phyloP scores from a whole-genome alignment of 2,329 filamentous ascomycete genomes.

The Nectriaceae sp. region DNA sequence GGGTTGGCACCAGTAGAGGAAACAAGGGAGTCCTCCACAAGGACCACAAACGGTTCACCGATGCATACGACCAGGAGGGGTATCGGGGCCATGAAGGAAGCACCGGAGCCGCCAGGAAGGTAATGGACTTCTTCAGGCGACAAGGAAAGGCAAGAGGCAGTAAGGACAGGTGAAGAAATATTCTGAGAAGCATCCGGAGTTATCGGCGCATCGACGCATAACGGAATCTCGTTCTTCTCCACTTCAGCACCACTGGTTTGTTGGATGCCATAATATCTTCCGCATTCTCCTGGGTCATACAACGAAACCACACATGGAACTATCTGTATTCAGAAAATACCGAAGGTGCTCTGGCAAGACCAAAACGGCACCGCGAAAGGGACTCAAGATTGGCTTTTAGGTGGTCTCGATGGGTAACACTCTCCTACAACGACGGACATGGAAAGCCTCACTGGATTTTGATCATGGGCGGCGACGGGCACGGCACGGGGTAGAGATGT shows the following conservation, averaged over 20 bases:
- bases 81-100: conserved; percentile 73
- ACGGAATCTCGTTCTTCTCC: conserved; percentile 24
- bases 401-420: conserved; percentile 24
- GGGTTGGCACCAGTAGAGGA: conserved; percentile 39
- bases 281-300: conserved; percentile 20
- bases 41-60: conserved; percentile 82
- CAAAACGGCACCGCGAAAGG: conserved; percentile 4
- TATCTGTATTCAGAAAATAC: conserved; percentile 30
- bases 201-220: conserved; percentile 22
- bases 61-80: conserved; percentile 80
- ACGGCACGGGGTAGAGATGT: conserved; percentile 19
- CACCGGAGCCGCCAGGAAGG: conserved; percentile 82
- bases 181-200: conserved; percentile 22
- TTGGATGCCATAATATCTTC: conserved; percentile 32
- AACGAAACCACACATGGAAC: conserved; percentile 22
- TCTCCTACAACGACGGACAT: conserved; percentile 26
- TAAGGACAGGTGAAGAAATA: conserved; percentile 49
- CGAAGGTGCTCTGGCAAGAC: conserved; percentile 10
- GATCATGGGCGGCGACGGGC: conserved; percentile 15
- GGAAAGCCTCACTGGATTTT: conserved; percentile 23
- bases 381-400: conserved; percentile 25
- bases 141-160: conserved; percentile 74
- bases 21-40: conserved; percentile 71
- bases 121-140: conserved; percentile 98
- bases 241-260: conserved; percentile 23